A percentile compares a stretch with the other conserved stretches of the same genome.
Conservation (phyloP, 208 protist species). For the Jaenimonas drosophilae region DNA sequence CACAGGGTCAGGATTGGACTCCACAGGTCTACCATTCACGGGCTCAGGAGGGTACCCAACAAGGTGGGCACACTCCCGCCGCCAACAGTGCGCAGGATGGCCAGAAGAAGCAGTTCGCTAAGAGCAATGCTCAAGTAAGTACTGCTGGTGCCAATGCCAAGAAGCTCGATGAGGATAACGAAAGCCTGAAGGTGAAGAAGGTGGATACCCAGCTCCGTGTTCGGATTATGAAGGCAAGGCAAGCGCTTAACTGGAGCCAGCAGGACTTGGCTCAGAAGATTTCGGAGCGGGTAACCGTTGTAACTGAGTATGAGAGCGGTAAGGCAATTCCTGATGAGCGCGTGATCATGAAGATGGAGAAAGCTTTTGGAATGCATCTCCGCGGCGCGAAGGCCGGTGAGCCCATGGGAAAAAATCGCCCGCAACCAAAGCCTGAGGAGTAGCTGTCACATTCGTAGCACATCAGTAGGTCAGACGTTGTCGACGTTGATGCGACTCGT, state of each 20-base stretch:
- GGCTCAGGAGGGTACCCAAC: slow-evolving; percentile 12
- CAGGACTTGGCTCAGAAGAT: slow-evolving; percentile 81
- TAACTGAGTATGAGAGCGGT: slow-evolving; percentile 91
- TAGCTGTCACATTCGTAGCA: slow-evolving; percentile 2
- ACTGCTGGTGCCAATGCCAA: slow-evolving; percentile 73
- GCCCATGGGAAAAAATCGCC: slow-evolving; percentile 52
- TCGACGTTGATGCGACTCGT: no score
- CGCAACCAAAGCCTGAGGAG: slow-evolving; percentile 49
- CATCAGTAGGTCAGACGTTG: no score
- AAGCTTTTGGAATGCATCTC: slow-evolving; percentile 86
- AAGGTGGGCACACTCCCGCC: slow-evolving; percentile 18
- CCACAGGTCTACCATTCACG: slow-evolving; percentile 83
- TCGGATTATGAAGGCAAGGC: slow-evolving; percentile 71
- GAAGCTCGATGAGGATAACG: slow-evolving; percentile 81
- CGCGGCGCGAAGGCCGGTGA: slow-evolving; percentile 85
- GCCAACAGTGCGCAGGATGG: slow-evolving; percentile 56
- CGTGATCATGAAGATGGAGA: slow-evolving; percentile 91
- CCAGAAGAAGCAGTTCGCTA: slow-evolving; percentile 55
- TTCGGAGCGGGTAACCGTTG: slow-evolving; percentile 69
- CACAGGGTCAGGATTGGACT: slow-evolving; percentile 80
- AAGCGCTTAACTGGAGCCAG: slow-evolving; percentile 81
- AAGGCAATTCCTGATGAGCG: slow-evolving; percentile 90
- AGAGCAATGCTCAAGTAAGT: slow-evolving; percentile 47
- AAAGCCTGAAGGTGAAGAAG: slow-evolving; percentile 78
- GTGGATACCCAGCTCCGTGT: slow-evolving; percentile 71